A percentile compares a stretch with the other conserved stretches of the same genome.
These are phyloP conservation scores for Typha latifolia DNA, from an alignment of 176 grass and related monocot species.

Conservation along the genomic window DNA sequence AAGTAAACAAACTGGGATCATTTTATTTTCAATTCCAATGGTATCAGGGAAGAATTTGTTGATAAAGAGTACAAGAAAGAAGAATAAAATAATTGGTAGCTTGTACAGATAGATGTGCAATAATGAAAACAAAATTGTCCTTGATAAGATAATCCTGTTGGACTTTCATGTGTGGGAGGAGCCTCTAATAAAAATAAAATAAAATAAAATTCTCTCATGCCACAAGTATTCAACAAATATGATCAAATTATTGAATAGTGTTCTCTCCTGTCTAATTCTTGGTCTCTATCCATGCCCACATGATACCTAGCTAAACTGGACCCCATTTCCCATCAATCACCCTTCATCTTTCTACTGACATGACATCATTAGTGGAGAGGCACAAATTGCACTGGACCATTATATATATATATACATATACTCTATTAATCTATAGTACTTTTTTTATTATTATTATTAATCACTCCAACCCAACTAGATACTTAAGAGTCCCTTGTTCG, in stretches of 20 bases:
- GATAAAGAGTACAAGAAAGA: not conserved
- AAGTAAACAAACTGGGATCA: not conserved
- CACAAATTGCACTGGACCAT: too few relatives aligned
- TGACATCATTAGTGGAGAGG: too few relatives aligned
- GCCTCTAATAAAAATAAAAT: not conserved
- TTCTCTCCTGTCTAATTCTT: not conserved
- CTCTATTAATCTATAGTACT: too few relatives aligned
- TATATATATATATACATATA: too few relatives aligned
- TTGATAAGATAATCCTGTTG: not conserved
- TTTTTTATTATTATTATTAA: too few relatives aligned
- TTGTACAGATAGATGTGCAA: not conserved
- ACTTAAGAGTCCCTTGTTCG: too few relatives aligned
- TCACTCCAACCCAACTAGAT: too few relatives aligned
- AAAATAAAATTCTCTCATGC: not conserved
- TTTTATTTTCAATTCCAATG: not conserved
- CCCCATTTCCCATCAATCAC: too few relatives aligned
- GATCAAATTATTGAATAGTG: not conserved
- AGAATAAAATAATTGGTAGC: not conserved
- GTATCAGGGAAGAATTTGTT: not conserved
- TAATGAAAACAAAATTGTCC: not conserved
- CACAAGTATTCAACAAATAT: not conserved
- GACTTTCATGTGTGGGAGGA: not conserved
- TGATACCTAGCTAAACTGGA: too few relatives aligned
- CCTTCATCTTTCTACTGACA: too few relatives aligned
- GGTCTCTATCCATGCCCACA: not conserved